Evolutionary conservation across 495 filamentous ascomycete species (phyloP).

Genomic region (Lentithecium fluviatile): DNA sequence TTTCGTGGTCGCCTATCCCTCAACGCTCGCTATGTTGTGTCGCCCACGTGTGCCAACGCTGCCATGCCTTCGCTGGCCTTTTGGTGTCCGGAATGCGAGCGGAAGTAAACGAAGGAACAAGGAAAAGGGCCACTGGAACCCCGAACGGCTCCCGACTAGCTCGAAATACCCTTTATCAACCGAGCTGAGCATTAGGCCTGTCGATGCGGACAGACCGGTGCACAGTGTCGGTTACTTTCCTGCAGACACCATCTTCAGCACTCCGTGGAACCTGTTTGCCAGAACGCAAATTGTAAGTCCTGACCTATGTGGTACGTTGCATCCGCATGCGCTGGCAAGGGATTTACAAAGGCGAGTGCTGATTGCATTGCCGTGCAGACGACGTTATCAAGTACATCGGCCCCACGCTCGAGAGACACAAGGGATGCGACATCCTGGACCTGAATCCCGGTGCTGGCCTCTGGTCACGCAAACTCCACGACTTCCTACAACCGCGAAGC

Average conservation of each 20-base stretch:
- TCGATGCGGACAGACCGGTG: too few relatives aligned
- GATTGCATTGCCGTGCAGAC: conserved; percentile 30
- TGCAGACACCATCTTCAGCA: not conserved
- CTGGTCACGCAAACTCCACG: conserved; percentile 72
- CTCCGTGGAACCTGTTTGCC: not conserved
- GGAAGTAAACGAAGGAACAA: too few relatives aligned
- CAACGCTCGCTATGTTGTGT: too few relatives aligned
- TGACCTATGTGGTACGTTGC: conserved; percentile 58
- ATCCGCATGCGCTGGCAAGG: not conserved
- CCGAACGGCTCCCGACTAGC: not conserved
- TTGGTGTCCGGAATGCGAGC: too few relatives aligned
- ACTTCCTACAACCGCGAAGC: conserved; percentile 67
- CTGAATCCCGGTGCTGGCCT: conserved; percentile 74
- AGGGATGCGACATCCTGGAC: conserved; percentile 78
- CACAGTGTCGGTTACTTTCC: not conserved
- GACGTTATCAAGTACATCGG: conserved; percentile 47
- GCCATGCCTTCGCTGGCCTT: too few relatives aligned
- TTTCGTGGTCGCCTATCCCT: too few relatives aligned
- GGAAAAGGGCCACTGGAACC: not conserved
- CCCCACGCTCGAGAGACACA: conserved; percentile 60
- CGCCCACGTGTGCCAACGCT: too few relatives aligned
- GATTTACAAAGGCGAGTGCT: conserved; percentile 46
- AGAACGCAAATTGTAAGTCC: conserved; percentile 52
- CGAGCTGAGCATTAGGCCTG: not conserved
- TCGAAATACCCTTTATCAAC: not conserved